Percentiles rank a stretch among this genome's conserved stretches.
Conservation (phyloP, 495 filamentous ascomycete species). For the Hypoxylon subgilvum region DNA sequence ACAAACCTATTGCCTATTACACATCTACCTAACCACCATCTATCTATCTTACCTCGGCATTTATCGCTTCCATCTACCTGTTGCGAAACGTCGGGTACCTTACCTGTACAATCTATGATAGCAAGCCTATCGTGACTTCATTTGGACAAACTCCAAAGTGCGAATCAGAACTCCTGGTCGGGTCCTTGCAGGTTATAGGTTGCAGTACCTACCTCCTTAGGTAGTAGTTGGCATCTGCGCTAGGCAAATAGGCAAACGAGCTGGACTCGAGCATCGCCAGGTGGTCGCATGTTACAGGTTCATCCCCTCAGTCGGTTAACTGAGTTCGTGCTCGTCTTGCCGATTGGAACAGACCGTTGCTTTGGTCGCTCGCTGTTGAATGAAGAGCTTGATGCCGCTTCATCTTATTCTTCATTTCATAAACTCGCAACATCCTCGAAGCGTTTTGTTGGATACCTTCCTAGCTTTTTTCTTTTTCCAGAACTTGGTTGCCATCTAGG, state of each 20-base stretch:
- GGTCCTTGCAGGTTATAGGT: constrained; percentile 7
- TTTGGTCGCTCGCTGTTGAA: constrained; percentile 1
- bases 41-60: constrained; percentile 31
- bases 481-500: constrained; percentile 3
- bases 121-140: constrained; percentile 13
- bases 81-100: constrained; percentile 4
- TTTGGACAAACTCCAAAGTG: constrained; percentile 14
- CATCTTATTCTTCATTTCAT: too few relatives aligned
- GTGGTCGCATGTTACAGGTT: constrained; percentile 29
- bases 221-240: too few relatives aligned
- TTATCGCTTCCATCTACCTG: constrained; percentile 2
- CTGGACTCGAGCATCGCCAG: constrained; percentile 8
- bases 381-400: constrained; percentile 21
- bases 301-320: constrained; percentile 10
- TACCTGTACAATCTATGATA: too few relatives aligned
- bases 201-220: not conserved
- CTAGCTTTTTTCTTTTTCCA: constrained; percentile 1
- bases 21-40: too few relatives aligned
- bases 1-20: too few relatives aligned
- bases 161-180: constrained; percentile 21
- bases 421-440: constrained; percentile 3
- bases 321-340: constrained; percentile 13
- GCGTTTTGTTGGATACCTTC: not conserved
- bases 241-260: constrained; percentile 9
- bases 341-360: too few relatives aligned